Evolutionary conservation across 1,139 yeast species (phyloP), one percentile per base, ranked within the genome.

Genomic region (Saccharomyces hybrid): DNA sequence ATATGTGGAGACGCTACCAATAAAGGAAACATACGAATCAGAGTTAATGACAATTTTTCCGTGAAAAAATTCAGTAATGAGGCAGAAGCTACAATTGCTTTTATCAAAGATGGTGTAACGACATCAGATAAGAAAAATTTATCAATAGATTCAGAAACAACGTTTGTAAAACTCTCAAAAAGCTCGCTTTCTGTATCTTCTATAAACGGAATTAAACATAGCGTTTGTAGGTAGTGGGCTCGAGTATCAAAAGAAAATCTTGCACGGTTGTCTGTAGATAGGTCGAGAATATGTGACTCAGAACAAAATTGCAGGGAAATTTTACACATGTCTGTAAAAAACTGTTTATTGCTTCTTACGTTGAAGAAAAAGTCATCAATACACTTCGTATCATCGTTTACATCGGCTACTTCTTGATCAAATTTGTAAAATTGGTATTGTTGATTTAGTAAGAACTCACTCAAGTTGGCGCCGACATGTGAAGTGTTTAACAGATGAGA

Each of bases 81-180:
- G 9, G 67, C 68, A 28, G 63, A 58, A 8, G 69, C 62, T 27
- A 78, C 64, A 13, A 75, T 65, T 1, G 72, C 58, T 44, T 71
- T 71, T 9, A 77, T 62, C 49, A 73, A 62, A 1, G 63, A 63
- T 13, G 70, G 66, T 8, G 73, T 73, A 9, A 70, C 68, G 13
- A 68, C 50, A 32, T 61, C 63, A 14, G 65, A 53, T 28, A 64
- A 54, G 23, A 66, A 49, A 50, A 58, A 59, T 28, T 53, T 60
- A 46, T 61, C 64, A 49, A 61, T 57, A 32, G 62, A 54, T 8
- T 57, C 54, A 5, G 62, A 58, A 13, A 61, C 50, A 28, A 59
- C 47, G n/a, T 54, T 47, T 6, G 57, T 51, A 50, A 62, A 60
- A 8, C 54, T 58, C 2, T 47, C 50, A n/a, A 63, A 59, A 13